Conservation (phyloP, 306 rosid genomes). For the Castanea mollissima region DNA sequence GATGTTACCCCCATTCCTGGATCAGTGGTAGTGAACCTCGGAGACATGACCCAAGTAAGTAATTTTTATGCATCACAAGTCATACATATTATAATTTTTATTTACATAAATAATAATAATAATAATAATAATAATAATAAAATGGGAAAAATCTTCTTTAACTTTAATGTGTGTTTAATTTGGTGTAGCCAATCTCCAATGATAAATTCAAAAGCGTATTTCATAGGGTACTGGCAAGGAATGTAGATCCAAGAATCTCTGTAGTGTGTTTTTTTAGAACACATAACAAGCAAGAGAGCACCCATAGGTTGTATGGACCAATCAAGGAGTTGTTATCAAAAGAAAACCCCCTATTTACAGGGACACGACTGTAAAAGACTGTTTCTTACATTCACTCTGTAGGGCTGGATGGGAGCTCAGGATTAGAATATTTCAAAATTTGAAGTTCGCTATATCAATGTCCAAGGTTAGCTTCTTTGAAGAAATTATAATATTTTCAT, state of each 20-base stretch:
- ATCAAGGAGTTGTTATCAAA: conserved; percentile 54
- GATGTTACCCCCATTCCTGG: not conserved
- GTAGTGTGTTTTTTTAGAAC: conserved; percentile 17
- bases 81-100: too few species aligned
- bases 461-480: too few species aligned
- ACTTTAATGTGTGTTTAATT: not conserved
- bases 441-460: conserved; percentile 1
- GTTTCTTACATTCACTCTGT: conserved; percentile 1
- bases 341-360: conserved; percentile 43
- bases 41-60: conserved; percentile 1
- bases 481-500: too few species aligned
- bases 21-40: not conserved
- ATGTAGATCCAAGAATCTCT: conserved; percentile 24
- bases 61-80: not conserved
- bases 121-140: not conserved
- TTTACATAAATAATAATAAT: too few species aligned
- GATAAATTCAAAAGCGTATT: conserved; percentile 25
- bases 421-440: conserved; percentile 36
- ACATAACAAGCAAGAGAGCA: not conserved
- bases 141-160: not conserved
- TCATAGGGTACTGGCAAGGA: conserved; percentile 24
- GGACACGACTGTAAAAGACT: conserved; percentile 28
- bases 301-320: conserved; percentile 41
- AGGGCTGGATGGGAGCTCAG: conserved; percentile 39
- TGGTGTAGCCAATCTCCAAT: conserved; percentile 31